Conservation (phyloP, 805 yeast genomes). For the Saccharomycopsis malanga region DNA sequence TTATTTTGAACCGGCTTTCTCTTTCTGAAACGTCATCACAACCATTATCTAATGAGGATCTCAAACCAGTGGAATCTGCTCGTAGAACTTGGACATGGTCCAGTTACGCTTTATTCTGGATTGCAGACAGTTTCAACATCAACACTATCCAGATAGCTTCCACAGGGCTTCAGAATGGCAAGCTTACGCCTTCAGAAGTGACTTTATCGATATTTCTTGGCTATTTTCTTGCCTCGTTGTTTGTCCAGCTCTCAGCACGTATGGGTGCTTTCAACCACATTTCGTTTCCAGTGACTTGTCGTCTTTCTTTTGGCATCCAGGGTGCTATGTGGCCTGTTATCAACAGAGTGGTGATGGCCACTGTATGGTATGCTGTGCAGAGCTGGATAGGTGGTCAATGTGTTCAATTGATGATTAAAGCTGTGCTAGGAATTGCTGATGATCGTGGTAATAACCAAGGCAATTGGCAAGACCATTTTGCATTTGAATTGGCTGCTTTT, state of each 20-base stretch:
- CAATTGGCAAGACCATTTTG: conserved; percentile 54
- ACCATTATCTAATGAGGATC: no score
- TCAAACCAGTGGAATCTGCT: conserved; percentile 65
- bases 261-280: conserved; percentile 76
- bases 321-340: conserved; percentile 84
- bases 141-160: conserved; percentile 90
- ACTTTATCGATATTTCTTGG: conserved; percentile 72
- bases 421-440: conserved; percentile 59
- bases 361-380: conserved; percentile 85
- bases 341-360: conserved; percentile 80
- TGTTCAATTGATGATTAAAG: conserved; percentile 63
- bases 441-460: conserved; percentile 30
- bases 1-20: no score
- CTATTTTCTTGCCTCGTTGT: conserved; percentile 60
- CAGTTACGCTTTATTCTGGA: conserved; percentile 74
- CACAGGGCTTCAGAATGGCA: conserved; percentile 63
- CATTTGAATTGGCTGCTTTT: conserved; percentile 65
- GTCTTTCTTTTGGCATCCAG: conserved; percentile 79
- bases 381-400: conserved; percentile 80
- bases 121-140: conserved; percentile 83
- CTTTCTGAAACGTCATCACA: no score
- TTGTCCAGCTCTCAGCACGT: conserved; percentile 62
- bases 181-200: conserved; percentile 70
- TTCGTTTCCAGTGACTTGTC: conserved; percentile 72
- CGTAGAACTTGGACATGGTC: conserved; percentile 80